Evolutionary conservation across 176 grass and related monocot species (phyloP).

Genomic region (Triticum urartu): DNA sequence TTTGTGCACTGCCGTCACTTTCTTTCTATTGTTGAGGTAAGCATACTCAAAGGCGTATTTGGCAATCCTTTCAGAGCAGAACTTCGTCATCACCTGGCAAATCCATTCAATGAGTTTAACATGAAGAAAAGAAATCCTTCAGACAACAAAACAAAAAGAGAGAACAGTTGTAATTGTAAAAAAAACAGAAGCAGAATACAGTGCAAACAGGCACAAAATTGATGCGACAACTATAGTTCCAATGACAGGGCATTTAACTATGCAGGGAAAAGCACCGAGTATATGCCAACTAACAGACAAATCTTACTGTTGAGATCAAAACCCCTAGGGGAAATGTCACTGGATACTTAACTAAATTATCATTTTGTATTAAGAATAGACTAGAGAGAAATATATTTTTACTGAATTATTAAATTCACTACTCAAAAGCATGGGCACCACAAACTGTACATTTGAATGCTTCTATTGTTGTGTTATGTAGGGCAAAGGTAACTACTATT

Average conservation of each 20-base stretch:
- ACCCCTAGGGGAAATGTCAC: neutral
- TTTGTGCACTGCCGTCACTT: constrained; percentile 95
- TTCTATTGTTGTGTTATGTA: neutral
- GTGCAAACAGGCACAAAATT: neutral
- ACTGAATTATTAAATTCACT: neutral
- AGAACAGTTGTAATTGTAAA: neutral
- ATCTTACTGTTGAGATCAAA: neutral
- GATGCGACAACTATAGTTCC: neutral
- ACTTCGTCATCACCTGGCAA: constrained; percentile 94
- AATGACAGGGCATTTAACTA: neutral
- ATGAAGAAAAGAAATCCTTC: neutral
- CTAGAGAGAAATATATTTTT: neutral
- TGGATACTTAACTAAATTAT: neutral
- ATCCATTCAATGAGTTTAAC: constrained; percentile 35
- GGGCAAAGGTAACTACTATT: neutral
- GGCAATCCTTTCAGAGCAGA: constrained; percentile 97
- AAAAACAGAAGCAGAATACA: neutral
- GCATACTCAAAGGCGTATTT: constrained; percentile 99
- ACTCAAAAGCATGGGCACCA: neutral
- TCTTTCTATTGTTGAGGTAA: constrained; percentile 98
- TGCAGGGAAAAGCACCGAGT: neutral
- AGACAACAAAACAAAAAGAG: neutral
- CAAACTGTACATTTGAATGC: neutral
- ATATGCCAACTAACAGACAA: neutral
- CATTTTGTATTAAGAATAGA: neutral